Evolutionary conservation across 768 basidiomycete species (phyloP).

Genomic region (Auriculariales sp.): DNA sequence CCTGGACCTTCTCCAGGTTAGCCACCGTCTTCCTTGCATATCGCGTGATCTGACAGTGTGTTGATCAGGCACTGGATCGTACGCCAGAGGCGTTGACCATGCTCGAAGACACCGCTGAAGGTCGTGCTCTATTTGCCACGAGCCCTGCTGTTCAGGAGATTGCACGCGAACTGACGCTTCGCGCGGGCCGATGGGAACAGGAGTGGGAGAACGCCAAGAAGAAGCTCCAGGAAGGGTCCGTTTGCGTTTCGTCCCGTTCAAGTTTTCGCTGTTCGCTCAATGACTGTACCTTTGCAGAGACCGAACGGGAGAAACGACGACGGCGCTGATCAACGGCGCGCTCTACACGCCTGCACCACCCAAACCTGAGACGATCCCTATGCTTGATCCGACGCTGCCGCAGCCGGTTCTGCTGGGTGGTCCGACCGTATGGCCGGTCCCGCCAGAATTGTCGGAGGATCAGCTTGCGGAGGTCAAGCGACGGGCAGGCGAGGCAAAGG

Average conservation of each 20-base stretch:
- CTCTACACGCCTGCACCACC: constrained; percentile 19
- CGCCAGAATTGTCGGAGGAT: background rate
- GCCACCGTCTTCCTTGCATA: background rate
- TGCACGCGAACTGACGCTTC: constrained; percentile 53
- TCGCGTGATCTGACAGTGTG: background rate
- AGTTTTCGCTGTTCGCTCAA: background rate
- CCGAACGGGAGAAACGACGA: constrained; percentile 77
- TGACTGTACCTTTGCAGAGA: constrained; percentile 28
- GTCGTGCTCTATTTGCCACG: constrained; percentile 48
- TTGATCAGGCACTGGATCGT: constrained; percentile 35
- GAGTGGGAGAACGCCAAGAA: constrained; percentile 40
- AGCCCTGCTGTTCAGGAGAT: constrained; percentile 64
- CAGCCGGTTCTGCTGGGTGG: background rate
- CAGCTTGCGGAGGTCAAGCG: background rate
- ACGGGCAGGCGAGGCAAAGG: too few relatives aligned
- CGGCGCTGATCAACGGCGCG: constrained; percentile 55
- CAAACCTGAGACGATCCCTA: background rate
- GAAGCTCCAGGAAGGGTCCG: constrained; percentile 26
- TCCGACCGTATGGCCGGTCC: background rate
- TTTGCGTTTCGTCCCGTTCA: constrained; percentile 12
- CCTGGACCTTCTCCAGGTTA: constrained; percentile 41
- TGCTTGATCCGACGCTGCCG: background rate
- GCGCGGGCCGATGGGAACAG: constrained; percentile 38
- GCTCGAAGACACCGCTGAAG: constrained; percentile 54
- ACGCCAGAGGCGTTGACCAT: constrained; percentile 58